Evolutionary conservation across 2,329 filamentous ascomycete genomes (phyloP), one percentile per base, ranked within the genome.

Genomic region (Epichloe amarillans): DNA sequence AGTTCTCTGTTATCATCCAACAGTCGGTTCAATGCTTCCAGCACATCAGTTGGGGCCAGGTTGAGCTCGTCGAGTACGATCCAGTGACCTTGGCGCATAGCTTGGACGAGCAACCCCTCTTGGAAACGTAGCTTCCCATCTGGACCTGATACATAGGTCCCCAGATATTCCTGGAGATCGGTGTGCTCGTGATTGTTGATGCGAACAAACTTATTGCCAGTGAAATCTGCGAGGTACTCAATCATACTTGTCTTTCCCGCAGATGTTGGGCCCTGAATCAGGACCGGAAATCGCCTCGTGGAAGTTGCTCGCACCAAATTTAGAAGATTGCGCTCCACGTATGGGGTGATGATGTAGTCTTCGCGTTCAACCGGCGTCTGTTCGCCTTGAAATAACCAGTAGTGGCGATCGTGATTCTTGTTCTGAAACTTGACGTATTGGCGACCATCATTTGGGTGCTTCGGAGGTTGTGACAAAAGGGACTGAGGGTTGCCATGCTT

Each of bases 111-210:
- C 4, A 97, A 76, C 49, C 93, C 93, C 67, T 99, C 94, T 64
- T 95, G 89, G 60, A 96, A 99, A 11, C 76, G 79, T 41, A 99
- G 73, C 54, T 86, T 87, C 5, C 94, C 94, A 62, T 95, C 86
- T 0, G 82, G 69, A 23, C 84, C 86, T 2, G 93, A 96, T 1
- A 95, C 74, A 58, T 98, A 99, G 0, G 89, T 95, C 17, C 93
- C 93, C 5, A 99, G 72, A 61, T 99, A 99, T 64, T 99, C 94
- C 66, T 98, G 93, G 38, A 99, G 72, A 65, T 99, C 93, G 0
- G 93, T 98, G 62, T 98, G 93, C 63, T 99, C 94, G 67, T 99
- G 93, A 59, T 99, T 99, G 70, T 99, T 99, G 73, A 99, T 98
- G 53, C 93, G 82, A 42, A 98, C 89, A 62, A 97, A 98, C 62